Base-by-base conservation (phyloP, 768 basidiomycete species). In the Mrakia gelida region DNA sequence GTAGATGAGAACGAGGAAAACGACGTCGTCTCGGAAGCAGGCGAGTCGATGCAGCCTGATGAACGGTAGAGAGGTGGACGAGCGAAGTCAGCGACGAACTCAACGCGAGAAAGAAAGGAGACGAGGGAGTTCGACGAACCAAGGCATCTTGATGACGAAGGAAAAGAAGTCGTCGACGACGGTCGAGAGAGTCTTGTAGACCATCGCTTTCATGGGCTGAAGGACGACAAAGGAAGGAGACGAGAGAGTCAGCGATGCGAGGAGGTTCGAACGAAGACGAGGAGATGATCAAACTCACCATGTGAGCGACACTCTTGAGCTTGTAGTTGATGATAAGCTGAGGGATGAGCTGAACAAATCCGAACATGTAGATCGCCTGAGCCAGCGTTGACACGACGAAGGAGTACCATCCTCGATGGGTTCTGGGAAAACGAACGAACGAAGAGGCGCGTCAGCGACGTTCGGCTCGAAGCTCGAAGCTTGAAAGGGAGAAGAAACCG, bases 321-420 rank as follows among this genome's bases (percentile, higher is more conserved):
- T 96, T 96, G 86, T 95, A 97, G 86, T 97, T 97, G 87, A 98
- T 95, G 82, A 98, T 96, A 77, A 94, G 85, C 84, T 93, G 92
- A 41, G 85, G 84, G 23, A 86, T 80, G 67, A 86, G 83, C 90
- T 95, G 88, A 81, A 97, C 95, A 85, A 99, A 34, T 26, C 52
- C 75, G 38, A 63, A 75, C 80, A 78, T 79, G 81, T 84, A 85
- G 79, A 85, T 84, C n/a, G 84, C 84, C 70, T 71, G 68, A 38
- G 94, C 95, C 75, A 96, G 87, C 1, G 95, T 97, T 62, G 93
- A 91, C 78, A 98, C 94, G 75, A 93, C 87, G 84, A 97, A 99
- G 81, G 92, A 94, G 85, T 98, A 98, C 96, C 95, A 98, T 75
- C 94, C 92, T 80, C 89, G 89, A 85, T 97, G 95, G 0, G 91